Base-by-base conservation (phyloP, 164 flowering plant genomes). In the Brasenia schreberi region DNA sequence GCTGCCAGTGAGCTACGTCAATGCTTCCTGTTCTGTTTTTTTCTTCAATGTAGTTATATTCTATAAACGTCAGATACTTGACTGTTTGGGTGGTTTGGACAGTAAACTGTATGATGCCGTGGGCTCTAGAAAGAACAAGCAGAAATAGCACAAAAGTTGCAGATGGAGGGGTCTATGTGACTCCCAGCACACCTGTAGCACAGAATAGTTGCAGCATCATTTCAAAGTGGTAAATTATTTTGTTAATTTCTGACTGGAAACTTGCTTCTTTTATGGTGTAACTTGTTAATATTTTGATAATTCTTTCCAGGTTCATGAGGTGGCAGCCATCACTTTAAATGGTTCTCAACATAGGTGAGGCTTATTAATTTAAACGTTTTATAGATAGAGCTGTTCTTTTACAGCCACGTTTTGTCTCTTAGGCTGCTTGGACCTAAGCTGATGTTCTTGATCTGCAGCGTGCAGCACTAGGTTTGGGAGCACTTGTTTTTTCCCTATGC, bases 31-130 rank as follows among this genome's bases (percentile, higher is more conserved):
- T 49, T 49, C 12, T 49, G 10, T 49, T 49, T 9, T 16, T 6
- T 49, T 49, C 16, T 49, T 49, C 12, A 14, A 4, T 49, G 12
- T 49, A 2, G 56, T 49, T 49, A 49, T 49, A 49, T 49, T 9
- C 1, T 49, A 49, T 2, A 49, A 9, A 49, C 67, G 9, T 18
- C 18, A 58, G 18, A 42, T 18, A 59, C 53, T 59, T 67, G 43
- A 11, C 17, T 67, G 23, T 33, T 65, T 14, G 66, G 45, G 11
- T 67, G 53, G 63, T 53, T 42, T 70, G 67, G 62, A 70, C 75
- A 77, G 81, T 75, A 68, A 70, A 69, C 42, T 72, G 66, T 77
- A 76, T 72, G 75, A 80, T 83, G 83, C 81, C 63, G 68, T 70
- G 74, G 75, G 74, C 76, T 45, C 71, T 76, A 67, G 68, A 49